Conservation (phyloP, 2,329 filamentous ascomycete genomes). For the Beauveria scarabaeidicola region DNA sequence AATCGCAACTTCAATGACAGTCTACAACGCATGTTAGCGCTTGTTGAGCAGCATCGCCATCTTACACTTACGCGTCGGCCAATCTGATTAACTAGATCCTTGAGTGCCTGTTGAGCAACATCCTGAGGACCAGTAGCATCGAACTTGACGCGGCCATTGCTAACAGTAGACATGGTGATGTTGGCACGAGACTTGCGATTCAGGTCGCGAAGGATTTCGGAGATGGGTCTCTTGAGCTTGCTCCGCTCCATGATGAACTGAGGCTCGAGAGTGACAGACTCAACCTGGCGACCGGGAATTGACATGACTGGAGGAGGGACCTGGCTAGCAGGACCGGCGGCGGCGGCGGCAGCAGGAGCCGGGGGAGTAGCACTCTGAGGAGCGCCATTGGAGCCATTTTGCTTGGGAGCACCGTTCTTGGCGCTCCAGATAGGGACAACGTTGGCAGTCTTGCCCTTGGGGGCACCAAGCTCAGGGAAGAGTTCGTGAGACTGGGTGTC, state of each 20-base stretch:
- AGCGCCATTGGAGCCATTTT: constrained; percentile 45
- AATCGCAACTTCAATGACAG: constrained; percentile 65
- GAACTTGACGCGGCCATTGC: constrained; percentile 67
- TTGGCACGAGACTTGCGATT: constrained; percentile 86
- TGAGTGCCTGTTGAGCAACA: constrained; percentile 77
- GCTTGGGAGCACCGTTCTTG: constrained; percentile 47
- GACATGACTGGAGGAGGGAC: constrained; percentile 49
- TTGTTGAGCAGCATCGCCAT: not conserved
- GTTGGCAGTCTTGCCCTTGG: constrained; percentile 58
- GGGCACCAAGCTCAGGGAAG: constrained; percentile 80
- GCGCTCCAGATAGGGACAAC: constrained; percentile 70
- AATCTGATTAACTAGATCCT: constrained; percentile 81
- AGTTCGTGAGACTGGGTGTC: constrained; percentile 84
- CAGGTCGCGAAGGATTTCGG: constrained; percentile 82
- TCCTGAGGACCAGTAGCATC: constrained; percentile 79
- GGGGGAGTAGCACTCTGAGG: constrained; percentile 56
- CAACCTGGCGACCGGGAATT: constrained; percentile 75
- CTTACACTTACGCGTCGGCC: constrained; percentile 43
- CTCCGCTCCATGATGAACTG: constrained; percentile 66
- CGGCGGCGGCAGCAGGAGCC: constrained; percentile 44
- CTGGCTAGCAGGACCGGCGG: constrained; percentile 26
- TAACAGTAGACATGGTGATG: constrained; percentile 67
- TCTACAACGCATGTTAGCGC: constrained; percentile 24
- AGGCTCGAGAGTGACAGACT: constrained; percentile 65
- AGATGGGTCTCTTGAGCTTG: constrained; percentile 76